These are phyloP conservation scores for Cunninghamia lanceolata DNA, from an alignment of 75 land plant genomes.

Conservation along the genomic window DNA sequence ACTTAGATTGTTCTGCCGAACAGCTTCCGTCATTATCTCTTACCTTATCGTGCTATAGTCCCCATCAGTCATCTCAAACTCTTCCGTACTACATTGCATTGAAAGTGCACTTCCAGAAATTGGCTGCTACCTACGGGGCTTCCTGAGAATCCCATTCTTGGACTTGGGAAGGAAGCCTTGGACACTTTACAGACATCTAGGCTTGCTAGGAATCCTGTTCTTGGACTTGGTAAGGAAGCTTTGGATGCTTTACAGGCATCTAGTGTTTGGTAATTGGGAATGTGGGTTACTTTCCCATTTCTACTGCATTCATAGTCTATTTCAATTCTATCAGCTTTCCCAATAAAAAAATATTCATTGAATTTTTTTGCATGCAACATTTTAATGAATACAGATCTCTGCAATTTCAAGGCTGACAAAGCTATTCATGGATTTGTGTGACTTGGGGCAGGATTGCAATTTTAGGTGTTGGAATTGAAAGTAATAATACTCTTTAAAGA, in stretches of 20 bases:
- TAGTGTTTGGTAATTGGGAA: background rate
- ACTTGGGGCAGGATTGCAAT: background rate
- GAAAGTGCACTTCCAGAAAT: background rate
- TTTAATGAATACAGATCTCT: background rate
- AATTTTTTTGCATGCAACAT: background rate
- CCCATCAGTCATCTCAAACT: background rate
- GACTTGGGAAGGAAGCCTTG: background rate
- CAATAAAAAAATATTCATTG: background rate
- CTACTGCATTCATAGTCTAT: background rate
- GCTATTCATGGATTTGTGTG: background rate
- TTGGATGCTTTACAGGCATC: background rate
- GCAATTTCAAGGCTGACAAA: background rate
- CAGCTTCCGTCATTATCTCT: background rate
- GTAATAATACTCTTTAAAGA: background rate
- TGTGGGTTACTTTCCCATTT: background rate
- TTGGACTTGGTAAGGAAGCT: background rate
- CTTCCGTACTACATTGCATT: background rate
- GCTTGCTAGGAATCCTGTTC: background rate
- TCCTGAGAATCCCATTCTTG: background rate
- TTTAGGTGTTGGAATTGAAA: background rate
- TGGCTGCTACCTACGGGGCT: background rate
- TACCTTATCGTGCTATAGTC: background rate
- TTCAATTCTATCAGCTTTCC: background rate
- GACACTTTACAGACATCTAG: background rate
- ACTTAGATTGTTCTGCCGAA: background rate